These are phyloP conservation scores for Trichomonascaceae sp. DNA, from an alignment of 1,139 yeast genomes.

Conservation along the genomic window DNA sequence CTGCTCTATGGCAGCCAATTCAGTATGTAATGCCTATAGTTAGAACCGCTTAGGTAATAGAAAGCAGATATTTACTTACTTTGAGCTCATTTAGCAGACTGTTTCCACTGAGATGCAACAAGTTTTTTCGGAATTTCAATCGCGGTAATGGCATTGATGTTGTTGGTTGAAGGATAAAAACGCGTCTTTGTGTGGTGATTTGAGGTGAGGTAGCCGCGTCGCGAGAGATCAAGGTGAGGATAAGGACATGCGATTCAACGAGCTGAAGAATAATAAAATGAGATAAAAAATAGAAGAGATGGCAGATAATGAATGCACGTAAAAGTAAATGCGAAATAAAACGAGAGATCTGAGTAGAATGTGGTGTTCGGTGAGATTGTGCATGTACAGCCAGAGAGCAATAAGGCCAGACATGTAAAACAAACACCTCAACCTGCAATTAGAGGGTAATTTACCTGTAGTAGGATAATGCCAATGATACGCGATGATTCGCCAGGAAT, in stretches of 20 bases:
- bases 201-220: background rate
- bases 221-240: background rate
- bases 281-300: no score
- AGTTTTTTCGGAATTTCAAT: background rate
- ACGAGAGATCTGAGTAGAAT: no score
- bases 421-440: no score
- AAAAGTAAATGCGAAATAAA: no score
- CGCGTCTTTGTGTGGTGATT: background rate
- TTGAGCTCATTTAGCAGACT: background rate
- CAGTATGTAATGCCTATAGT: conserved; percentile 46
- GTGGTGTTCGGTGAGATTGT: no score
- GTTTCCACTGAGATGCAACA: background rate
- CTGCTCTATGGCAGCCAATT: conserved; percentile 56
- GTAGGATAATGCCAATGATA: no score
- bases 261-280: no score
- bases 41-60: background rate
- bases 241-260: background rate
- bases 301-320: no score
- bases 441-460: no score
- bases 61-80: background rate
- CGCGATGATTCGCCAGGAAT: no score
- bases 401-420: no score
- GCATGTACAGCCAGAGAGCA: no score
- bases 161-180: background rate
- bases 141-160: background rate